Base-by-base conservation (phyloP, 2,329 filamentous ascomycete species). In the Aspergillus phoenicis region DNA sequence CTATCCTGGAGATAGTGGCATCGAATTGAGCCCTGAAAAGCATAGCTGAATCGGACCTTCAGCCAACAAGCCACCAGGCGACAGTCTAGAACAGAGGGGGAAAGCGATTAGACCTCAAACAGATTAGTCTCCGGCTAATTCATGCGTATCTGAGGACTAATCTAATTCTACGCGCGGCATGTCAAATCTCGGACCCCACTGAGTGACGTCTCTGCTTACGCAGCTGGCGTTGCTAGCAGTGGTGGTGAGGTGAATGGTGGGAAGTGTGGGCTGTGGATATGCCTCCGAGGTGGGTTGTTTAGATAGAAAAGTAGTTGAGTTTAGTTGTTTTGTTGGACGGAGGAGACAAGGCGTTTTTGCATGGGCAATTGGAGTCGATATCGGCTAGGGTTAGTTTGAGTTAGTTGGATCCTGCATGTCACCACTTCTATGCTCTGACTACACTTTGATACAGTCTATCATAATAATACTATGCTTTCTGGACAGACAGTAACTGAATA, bases 191-290 rank as follows among this genome's bases (percentile, higher is more conserved):
- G 51, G 57, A 61, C 64, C 65, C 65, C 64, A 66, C 65, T 57
- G 52, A 60, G 58, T 68, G 64, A 65, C 66, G 65, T 66, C 58
- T 67, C 59, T 57, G 65, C 64, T 67, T 62, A 67, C 65, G 65
- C 60, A 66, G 62, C 54, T 60, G 47, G 47, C 47, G 47, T 30
- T 30, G 47, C 26, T 51, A 30, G 47, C 33, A 26, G 47, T 30
- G 47, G 26, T 51, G 47, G 47, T 51, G 39, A 36, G 33, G 33
- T 36, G 33, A 36, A 36, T 36, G 41, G 26, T 36, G 52, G 52
- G 15, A 24, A 54, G 22, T 41, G 52, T 54, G 52, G 52, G 15
- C 36, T 43, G 15, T 43, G 39, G 17, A 43, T 43, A 36, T 36
- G 11, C 33, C 33, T 36, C 33, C 33, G 33, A 13, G 38, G 20